phyloP scores from a whole-genome alignment of 169 alveolate genomes.

The Amoebophrya sp. region DNA sequence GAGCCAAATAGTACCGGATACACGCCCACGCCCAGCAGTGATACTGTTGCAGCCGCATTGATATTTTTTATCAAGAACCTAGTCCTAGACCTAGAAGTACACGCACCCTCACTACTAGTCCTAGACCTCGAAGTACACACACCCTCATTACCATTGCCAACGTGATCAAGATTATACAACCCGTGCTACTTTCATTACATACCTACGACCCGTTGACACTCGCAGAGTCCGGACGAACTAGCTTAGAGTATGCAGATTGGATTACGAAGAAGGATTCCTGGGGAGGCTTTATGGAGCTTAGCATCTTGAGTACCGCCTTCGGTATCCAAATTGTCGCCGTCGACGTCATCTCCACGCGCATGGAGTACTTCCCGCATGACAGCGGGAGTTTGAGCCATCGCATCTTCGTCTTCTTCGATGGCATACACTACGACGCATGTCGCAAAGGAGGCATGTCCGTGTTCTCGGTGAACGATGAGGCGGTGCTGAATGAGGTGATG shows the following conservation, averaged over 20 bases:
- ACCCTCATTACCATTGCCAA: too few relatives aligned
- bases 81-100: too few relatives aligned
- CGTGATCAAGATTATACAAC: too few relatives aligned
- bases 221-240: neutral
- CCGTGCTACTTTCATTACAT: too few relatives aligned
- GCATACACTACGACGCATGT: too few relatives aligned
- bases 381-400: neutral
- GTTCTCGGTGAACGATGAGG: neutral
- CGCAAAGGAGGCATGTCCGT: too few relatives aligned
- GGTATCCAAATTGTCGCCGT: neutral
- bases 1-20: too few relatives aligned
- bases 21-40: too few relatives aligned
- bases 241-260: neutral
- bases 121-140: too few relatives aligned
- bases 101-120: too few relatives aligned
- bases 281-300: neutral
- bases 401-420: neutral
- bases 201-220: neutral
- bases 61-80: too few relatives aligned
- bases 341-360: neutral
- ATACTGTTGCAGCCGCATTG: too few relatives aligned
- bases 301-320: neutral
- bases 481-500: neutral
- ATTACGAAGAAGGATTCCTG: neutral
- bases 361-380: slow-evolving; percentile 11